These are phyloP conservation scores for Paecilomyces formosus DNA, from an alignment of 2,329 filamentous ascomycete species.

Conservation along the genomic window DNA sequence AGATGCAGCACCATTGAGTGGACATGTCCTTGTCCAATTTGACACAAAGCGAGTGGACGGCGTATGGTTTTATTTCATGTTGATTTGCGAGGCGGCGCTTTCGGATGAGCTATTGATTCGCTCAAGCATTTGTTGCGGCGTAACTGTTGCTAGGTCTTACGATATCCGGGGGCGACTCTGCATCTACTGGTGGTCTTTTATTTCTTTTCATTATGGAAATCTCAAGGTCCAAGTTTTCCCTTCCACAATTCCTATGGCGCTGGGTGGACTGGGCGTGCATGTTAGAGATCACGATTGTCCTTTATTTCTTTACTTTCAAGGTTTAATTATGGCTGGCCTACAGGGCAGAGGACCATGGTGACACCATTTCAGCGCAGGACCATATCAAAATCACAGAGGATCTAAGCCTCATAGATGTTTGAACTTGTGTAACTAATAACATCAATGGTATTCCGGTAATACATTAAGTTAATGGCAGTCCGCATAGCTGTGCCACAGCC, in stretches of 20 bases:
- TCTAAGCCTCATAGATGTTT: not conserved
- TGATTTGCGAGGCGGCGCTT: not conserved
- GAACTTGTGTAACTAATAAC: not conserved
- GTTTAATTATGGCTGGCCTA: not conserved
- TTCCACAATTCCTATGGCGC: not conserved
- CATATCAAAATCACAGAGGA: not conserved
- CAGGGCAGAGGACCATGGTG: not conserved
- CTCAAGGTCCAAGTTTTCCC: not conserved
- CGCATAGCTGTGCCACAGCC: not conserved
- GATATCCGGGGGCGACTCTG: not conserved
- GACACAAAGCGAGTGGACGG: not conserved
- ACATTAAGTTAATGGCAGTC: not conserved
- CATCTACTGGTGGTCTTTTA: not conserved
- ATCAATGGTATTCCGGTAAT: not conserved
- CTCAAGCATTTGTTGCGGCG: not conserved
- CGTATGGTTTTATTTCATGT: not conserved
- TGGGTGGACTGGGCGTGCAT: not conserved
- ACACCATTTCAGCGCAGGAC: not conserved
- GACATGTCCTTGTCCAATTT: not conserved
- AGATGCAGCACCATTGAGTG: not conserved
- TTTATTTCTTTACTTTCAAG: not conserved
- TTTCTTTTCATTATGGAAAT: not conserved
- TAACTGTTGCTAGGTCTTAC: not conserved
- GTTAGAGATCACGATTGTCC: not conserved
- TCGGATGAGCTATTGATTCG: not conserved